Evolutionary conservation across 2,329 filamentous ascomycete genomes (phyloP).

Genomic region (Hypoxylon sp.): DNA sequence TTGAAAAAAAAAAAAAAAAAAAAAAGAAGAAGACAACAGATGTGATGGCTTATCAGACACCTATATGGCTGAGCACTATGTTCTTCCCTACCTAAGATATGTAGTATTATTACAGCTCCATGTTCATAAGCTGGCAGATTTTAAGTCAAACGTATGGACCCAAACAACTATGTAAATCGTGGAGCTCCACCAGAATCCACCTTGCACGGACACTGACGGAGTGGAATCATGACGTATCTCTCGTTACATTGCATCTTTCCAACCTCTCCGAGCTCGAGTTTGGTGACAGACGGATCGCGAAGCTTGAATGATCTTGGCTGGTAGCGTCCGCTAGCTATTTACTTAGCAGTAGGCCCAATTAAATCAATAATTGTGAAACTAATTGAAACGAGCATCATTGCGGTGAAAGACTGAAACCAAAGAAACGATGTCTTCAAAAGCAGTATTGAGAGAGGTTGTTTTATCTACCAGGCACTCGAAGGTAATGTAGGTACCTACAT

Average conservation of each 20-base stretch:
- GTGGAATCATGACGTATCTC: conserved; percentile 29
- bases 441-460: not conserved
- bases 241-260: conserved; percentile 16
- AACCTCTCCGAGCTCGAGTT: conserved; percentile 13
- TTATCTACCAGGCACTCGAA: not conserved
- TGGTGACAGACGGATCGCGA: conserved; percentile 18
- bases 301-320: conserved; percentile 14
- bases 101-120: too few relatives aligned
- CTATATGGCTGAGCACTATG: too few relatives aligned
- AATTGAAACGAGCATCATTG: not conserved
- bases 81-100: too few relatives aligned
- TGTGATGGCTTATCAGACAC: conserved; percentile 15
- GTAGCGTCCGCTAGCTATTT: not conserved
- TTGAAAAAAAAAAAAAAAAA: too few relatives aligned
- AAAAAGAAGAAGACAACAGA: conserved; percentile 9
- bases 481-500: not conserved
- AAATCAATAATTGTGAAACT: not conserved
- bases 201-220: conserved; percentile 24
- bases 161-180: too few relatives aligned
- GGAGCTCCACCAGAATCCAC: conserved; percentile 26
- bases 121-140: too few relatives aligned
- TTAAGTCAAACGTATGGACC: too few relatives aligned
- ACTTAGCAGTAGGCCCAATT: not conserved
- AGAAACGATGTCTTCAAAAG: not conserved
- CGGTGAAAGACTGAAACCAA: conserved; percentile 9